phyloP scores from a whole-genome alignment of 2,329 filamentous ascomycete genomes.

The Botrytis tulipae region DNA sequence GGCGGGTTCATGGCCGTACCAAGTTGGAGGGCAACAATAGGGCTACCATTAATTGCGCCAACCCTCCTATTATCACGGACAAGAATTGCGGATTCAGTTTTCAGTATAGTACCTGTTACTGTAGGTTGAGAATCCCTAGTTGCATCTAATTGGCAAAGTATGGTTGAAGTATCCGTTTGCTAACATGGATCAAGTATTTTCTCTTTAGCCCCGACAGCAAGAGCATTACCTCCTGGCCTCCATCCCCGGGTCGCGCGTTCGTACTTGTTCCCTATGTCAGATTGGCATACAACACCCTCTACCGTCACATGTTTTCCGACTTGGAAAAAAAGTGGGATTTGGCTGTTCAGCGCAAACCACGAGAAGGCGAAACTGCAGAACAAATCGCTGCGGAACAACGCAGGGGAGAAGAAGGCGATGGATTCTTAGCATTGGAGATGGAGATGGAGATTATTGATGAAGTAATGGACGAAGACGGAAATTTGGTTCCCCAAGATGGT shows the following conservation, averaged over 20 bases:
- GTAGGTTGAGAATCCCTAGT: slow-evolving; percentile 27
- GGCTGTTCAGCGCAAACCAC: slow-evolving; percentile 37
- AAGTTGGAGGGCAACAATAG: slow-evolving; percentile 42
- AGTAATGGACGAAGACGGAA: slow-evolving; percentile 19
- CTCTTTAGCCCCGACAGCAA: slow-evolving; percentile 26
- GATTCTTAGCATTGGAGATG: slow-evolving; percentile 29
- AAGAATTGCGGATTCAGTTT: slow-evolving; percentile 52
- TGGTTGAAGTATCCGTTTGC: background rate
- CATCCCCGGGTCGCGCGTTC: slow-evolving; percentile 63
- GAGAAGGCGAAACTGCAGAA: slow-evolving; percentile 39
- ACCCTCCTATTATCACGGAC: slow-evolving; percentile 67
- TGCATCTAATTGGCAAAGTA: background rate
- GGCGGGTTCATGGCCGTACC: slow-evolving; percentile 22
- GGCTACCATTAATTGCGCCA: slow-evolving; percentile 66
- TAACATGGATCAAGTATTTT: slow-evolving; percentile 34
- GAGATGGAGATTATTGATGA: slow-evolving; percentile 28
- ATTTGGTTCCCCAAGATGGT: background rate
- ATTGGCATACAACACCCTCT: slow-evolving; percentile 60
- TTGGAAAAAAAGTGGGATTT: slow-evolving; percentile 38
- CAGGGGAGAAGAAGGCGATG: slow-evolving; percentile 37
- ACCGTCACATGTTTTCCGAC: slow-evolving; percentile 39
- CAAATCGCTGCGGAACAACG: slow-evolving; percentile 39
- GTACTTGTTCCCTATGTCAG: slow-evolving; percentile 65
- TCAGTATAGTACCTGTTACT: slow-evolving; percentile 39
- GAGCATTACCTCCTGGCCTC: slow-evolving; percentile 43